Percentiles rank a stretch among this genome's conserved stretches.
phyloP scores from a whole-genome alignment of 2,329 filamentous ascomycete genomes.

The Arthrobotrys sinensis region DNA sequence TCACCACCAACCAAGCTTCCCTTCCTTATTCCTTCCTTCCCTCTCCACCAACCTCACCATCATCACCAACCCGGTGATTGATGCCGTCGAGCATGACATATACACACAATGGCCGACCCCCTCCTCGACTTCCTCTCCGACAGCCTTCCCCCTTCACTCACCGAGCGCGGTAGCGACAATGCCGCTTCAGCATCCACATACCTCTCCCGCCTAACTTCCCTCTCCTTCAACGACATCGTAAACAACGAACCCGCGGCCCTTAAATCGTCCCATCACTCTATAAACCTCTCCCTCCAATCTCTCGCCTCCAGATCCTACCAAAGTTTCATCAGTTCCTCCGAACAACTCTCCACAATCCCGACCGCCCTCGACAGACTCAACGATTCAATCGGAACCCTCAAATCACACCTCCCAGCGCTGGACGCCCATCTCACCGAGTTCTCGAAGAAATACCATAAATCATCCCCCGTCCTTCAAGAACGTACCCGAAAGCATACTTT shows the following conservation, averaged over 20 bases:
- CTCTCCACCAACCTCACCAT: slow-evolving; percentile 22
- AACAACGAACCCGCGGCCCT: slow-evolving; percentile 83
- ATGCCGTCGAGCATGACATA: slow-evolving; percentile 19
- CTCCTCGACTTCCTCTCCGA: slow-evolving; percentile 60
- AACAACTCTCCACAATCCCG: slow-evolving; percentile 83
- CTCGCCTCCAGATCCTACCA: slow-evolving; percentile 92
- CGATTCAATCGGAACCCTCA: slow-evolving; percentile 77
- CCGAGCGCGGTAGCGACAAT: slow-evolving; percentile 50
- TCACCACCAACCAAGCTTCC: no score
- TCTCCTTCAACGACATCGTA: slow-evolving; percentile 80
- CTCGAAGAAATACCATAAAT: slow-evolving; percentile 84
- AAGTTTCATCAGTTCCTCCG: slow-evolving; percentile 83
- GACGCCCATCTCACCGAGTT: slow-evolving; percentile 85
- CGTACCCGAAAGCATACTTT: slow-evolving; percentile 86
- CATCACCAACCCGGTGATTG: slow-evolving; percentile 30
- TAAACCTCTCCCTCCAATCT: slow-evolving; percentile 85
- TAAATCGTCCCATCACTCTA: slow-evolving; percentile 84
- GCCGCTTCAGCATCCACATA: slow-evolving; percentile 74
- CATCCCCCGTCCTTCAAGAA: slow-evolving; percentile 76
- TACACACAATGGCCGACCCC: slow-evolving; percentile 54
- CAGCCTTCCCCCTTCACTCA: slow-evolving; percentile 41
- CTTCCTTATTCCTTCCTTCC: not conserved
- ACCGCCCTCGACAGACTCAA: slow-evolving; percentile 70
- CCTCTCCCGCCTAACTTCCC: slow-evolving; percentile 81
- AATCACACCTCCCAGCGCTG: slow-evolving; percentile 80